phyloP scores from a whole-genome alignment of 768 basidiomycete genomes.

The Tubosaeta sp. region DNA sequence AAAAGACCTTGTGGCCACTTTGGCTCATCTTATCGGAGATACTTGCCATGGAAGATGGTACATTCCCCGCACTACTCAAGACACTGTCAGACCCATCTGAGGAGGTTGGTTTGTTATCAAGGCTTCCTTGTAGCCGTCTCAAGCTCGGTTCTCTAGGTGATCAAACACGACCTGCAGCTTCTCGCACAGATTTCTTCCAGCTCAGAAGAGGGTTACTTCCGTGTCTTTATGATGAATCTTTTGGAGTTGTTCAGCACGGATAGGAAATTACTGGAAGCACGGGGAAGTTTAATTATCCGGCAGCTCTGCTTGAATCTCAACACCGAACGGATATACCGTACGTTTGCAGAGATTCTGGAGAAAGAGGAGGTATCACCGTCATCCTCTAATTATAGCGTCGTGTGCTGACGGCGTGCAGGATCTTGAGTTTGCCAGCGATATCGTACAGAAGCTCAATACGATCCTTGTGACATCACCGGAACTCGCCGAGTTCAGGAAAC shows the following conservation, averaged over 20 bases:
- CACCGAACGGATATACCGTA: slow-evolving; percentile 91
- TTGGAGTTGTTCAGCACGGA: slow-evolving; percentile 95
- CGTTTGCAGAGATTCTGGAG: slow-evolving; percentile 95
- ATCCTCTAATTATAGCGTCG: not conserved
- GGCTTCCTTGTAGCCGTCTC: not conserved
- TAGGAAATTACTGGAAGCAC: slow-evolving; percentile 77
- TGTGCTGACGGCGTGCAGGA: slow-evolving; percentile 49
- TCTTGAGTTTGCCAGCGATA: slow-evolving; percentile 94
- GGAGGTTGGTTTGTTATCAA: slow-evolving; percentile 49
- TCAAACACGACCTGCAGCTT: slow-evolving; percentile 93
- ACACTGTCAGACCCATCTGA: slow-evolving; percentile 95
- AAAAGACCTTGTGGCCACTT: not conserved
- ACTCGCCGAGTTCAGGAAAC: slow-evolving; percentile 88
- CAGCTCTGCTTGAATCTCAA: slow-evolving; percentile 92
- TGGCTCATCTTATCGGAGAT: slow-evolving; percentile 49
- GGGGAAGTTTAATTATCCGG: slow-evolving; percentile 93
- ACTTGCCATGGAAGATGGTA: slow-evolving; percentile 92
- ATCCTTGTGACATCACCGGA: slow-evolving; percentile 97
- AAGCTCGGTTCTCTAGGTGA: slow-evolving; percentile 53
- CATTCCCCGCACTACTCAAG: slow-evolving; percentile 92
- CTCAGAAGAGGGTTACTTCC: slow-evolving; percentile 95
- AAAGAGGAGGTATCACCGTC: slow-evolving; percentile 79
- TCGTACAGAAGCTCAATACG: slow-evolving; percentile 95
- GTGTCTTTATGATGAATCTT: slow-evolving; percentile 91
- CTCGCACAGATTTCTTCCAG: slow-evolving; percentile 95